Evolutionary conservation across 148 eudicot genomes (phyloP), one percentile per base, ranked within the genome.

Genomic region (Nyssa sinensis): DNA sequence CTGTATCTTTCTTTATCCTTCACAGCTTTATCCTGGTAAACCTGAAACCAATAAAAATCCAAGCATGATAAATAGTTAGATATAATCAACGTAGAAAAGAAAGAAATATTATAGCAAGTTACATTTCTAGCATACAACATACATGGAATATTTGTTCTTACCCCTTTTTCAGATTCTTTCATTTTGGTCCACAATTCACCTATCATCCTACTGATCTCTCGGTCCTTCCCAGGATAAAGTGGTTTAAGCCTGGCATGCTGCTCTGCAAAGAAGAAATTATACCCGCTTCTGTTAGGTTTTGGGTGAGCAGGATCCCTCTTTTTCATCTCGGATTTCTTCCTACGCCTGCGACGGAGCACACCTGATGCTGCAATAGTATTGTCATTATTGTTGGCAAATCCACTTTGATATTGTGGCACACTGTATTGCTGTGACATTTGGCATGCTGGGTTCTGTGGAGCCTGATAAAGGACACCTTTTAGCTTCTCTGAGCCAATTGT

Each of bases 241-340:
- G 88, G 91, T 69, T 92, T 95, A 39, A 95, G 81, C 74, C 87
- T 82, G 8, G 94, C 91, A 60, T 95, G 97, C 74, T 95, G 97
- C 83, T 95, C 98, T 1, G 96, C 84, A 72, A 95, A 94, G 84
- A 95, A 95, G 81, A 92, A 92, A 66, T 92, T 95, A 77, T 95
- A 95, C 33, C 98, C 96, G 28, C 98, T 95, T 74, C 97, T 85
- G 62, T 92, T 95, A 23, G 97, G 96, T 82, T 95, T 95, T 5
- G 98, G 97, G 77, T 88, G 97, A 63, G 89, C 84, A n/a, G 98
- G 98, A 65, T 95, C 97, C 73, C 97, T 77, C 79, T 70, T 92
- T 65, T 81, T 86, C 19, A 90, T 86, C 82, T 95, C 98, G 30
- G 86, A 90, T 60, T 94, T 92, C 88, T 83, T 91, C 84, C 93